phyloP scores from a whole-genome alignment of 2,329 filamentous ascomycete genomes.

The Dactylellina leptospora region DNA sequence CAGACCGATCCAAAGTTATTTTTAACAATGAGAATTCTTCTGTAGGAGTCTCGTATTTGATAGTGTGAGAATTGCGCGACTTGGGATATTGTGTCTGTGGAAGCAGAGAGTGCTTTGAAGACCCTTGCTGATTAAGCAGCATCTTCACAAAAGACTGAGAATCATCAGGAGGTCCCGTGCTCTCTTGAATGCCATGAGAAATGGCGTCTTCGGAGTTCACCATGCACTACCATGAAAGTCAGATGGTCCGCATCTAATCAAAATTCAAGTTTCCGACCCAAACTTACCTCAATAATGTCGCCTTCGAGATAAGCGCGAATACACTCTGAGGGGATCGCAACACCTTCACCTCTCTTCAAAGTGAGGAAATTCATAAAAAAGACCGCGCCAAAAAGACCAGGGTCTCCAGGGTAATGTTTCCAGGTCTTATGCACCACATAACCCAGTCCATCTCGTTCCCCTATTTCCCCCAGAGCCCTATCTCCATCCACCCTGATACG shows the following conservation, averaged over 20 bases:
- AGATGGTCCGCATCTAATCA: background rate
- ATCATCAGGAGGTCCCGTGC: background rate
- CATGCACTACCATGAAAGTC: conserved; percentile 9
- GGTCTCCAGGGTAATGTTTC: conserved; percentile 23
- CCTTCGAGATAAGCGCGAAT: conserved; percentile 26
- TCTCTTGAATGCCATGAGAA: background rate
- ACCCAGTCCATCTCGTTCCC: conserved; percentile 24
- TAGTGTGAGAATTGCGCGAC: conserved; percentile 28
- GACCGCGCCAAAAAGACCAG: conserved; percentile 25
- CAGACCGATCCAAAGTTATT: conserved; percentile 14
- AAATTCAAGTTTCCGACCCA: background rate
- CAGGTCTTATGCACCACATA: conserved; percentile 30
- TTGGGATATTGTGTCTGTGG: conserved; percentile 14
- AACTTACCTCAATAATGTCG: conserved; percentile 32
- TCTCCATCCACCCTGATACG: conserved; percentile 20
- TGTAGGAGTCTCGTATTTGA: conserved; percentile 16
- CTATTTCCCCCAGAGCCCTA: conserved; percentile 28
- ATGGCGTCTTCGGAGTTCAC: conserved; percentile 6
- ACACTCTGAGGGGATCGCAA: conserved; percentile 25
- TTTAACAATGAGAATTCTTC: conserved; percentile 30
- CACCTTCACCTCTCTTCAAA: conserved; percentile 21
- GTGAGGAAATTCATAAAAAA: conserved; percentile 29
- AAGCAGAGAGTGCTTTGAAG: conserved; percentile 8
- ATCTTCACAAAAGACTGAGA: conserved; percentile 2
- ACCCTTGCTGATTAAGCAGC: conserved; percentile 3